These are phyloP conservation scores for Eutrema salsugineum DNA, from an alignment of 441 rosid genomes.

Conservation along the genomic window DNA sequence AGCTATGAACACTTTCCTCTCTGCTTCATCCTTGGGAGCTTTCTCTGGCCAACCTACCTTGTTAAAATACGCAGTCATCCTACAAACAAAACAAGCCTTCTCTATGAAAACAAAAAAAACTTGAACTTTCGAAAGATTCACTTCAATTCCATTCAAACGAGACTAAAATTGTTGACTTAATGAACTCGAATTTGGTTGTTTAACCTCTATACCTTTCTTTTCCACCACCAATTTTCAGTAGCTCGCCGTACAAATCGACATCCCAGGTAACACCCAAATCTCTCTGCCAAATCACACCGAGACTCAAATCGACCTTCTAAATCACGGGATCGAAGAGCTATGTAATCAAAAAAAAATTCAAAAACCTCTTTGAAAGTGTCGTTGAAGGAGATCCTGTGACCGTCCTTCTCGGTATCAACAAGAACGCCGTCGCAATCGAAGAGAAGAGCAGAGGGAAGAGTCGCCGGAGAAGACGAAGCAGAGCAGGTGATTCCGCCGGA, in stretches of 20 bases:
- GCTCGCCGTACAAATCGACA: conserved; percentile 85
- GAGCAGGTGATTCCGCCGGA: conserved; percentile 38
- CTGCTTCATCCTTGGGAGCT: conserved; percentile 82
- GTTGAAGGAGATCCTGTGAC: conserved; percentile 91
- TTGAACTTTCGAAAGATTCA: not conserved
- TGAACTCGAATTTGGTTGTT: not conserved
- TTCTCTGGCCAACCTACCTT: conserved; percentile 88
- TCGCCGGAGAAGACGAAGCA: conserved; percentile 37
- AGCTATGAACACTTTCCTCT: conserved; percentile 82
- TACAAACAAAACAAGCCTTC: conserved; percentile 18
- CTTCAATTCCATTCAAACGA: not conserved
- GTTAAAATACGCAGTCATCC: conserved; percentile 96
- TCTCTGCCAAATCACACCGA: conserved; percentile 40
- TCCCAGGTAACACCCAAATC: conserved; percentile 86
- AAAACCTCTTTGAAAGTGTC: conserved; percentile 84
- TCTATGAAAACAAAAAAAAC: not conserved
- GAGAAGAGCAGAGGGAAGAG: conserved; percentile 76
- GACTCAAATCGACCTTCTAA: not conserved
- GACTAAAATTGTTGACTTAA: not conserved
- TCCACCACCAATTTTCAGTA: conserved; percentile 95
- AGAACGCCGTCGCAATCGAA: conserved; percentile 97
- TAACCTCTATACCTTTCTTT: conserved; percentile 65
- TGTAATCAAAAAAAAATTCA: not conserved
- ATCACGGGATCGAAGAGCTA: too few species aligned
- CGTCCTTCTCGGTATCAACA: conserved; percentile 95